phyloP scores from a whole-genome alignment of 306 rosid genomes.

The Citrullus colocynthis region DNA sequence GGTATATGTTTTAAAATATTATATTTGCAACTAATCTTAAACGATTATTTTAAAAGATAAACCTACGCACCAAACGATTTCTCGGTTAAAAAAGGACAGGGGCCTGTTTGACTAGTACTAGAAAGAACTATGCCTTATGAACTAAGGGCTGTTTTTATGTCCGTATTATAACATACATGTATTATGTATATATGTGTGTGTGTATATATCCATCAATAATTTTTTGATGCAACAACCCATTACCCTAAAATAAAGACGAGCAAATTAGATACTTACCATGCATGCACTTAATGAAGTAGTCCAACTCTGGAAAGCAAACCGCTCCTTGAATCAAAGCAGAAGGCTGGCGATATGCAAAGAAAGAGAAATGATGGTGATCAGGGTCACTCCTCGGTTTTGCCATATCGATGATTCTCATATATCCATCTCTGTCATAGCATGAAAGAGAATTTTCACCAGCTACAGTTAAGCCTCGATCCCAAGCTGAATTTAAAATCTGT shows the following conservation, averaged over 20 bases:
- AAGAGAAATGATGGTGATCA: constrained; percentile 64
- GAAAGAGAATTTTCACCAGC: constrained; percentile 81
- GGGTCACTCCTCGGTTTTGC: constrained; percentile 90
- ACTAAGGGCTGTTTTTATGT: background rate
- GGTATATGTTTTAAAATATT: background rate
- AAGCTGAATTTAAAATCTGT: constrained; percentile 73
- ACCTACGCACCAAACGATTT: background rate
- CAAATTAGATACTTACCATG: constrained; percentile 49
- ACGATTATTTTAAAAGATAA: background rate
- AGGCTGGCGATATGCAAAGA: constrained; percentile 72
- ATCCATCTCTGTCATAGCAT: constrained; percentile 72
- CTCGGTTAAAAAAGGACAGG: background rate
- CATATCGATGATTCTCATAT: constrained; percentile 57
- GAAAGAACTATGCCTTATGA: background rate
- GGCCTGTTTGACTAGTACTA: background rate
- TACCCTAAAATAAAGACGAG: constrained; percentile 2
- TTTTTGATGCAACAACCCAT: background rate
- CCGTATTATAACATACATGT: background rate
- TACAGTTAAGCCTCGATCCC: constrained; percentile 64
- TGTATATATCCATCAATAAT: background rate
- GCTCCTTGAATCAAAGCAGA: constrained; percentile 51
- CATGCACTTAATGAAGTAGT: constrained; percentile 76
- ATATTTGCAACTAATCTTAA: background rate
- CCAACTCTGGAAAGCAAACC: constrained; percentile 63
- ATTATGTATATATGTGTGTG: too few species aligned